Base-by-base conservation (phyloP, 1,284 basidiomycete genomes). In the Testicularia cyperi region DNA sequence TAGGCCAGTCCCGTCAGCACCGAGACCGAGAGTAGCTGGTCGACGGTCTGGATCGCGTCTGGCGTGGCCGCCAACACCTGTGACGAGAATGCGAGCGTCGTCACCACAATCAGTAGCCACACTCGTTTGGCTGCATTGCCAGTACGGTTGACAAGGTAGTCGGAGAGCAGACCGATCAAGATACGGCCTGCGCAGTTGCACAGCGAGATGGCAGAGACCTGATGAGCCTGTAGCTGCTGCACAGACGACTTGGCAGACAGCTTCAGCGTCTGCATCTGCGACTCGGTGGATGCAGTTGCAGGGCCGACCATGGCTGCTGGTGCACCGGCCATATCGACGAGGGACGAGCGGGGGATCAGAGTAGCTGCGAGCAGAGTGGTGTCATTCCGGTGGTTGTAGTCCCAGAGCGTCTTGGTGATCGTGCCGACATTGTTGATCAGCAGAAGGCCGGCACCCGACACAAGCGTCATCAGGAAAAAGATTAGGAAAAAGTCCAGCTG, bases 401-500 rank as follows among this genome's bases (percentile, higher is more conserved):
- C 83, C 53, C 85, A 89, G 12, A 96, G 80, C 0, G 88, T 88
- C 72, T 89, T 86, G 0, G 91, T 85, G 74, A 95, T 90, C 0
- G 87, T 86, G n/a, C 91, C 91, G 18, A 90, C 90, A 65, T 96
- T 96, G 78, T 94, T 94, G 79, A 95, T 95, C 69, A 88, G 92
- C 85, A 92, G 89, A 23, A 96, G 66, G 0, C 92, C 91, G 2
- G 87, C 90, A 12, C 92, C 92, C 52, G 85, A 86, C 49, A 94
- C 88, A 33, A 90, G 78, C 0, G 85, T 83, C 38, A 89, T 81
- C 37, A 89, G 84, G 1, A 71, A 58, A 56, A 87, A 88, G 15
- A 92, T 74, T 5, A 91, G 72, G 81, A 85, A 85, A 67, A 92
- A 92, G 75, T 91, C 87, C 3, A 71, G 30, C n/a, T 79, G 77